phyloP scores from a whole-genome alignment of 148 eudicot species.

The Camellia granthamiana region DNA sequence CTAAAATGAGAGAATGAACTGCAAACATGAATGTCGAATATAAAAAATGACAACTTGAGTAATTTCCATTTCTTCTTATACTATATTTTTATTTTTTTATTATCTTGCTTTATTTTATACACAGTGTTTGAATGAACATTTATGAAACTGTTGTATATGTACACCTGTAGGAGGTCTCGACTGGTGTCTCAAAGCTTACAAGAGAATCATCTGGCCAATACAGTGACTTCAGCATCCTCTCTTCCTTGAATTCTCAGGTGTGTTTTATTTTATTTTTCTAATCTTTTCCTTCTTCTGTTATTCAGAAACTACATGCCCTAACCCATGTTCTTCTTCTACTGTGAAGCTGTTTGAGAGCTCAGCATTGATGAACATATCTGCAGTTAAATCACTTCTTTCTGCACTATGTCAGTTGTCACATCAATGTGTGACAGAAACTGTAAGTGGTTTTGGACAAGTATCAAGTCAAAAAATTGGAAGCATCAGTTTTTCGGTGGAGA shows the following conservation, averaged over 20 bases:
- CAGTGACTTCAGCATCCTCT: slow-evolving; percentile 86
- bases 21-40: too few relatives aligned
- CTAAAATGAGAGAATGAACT: too few relatives aligned
- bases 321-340: slow-evolving; percentile 21
- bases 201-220: slow-evolving; percentile 87
- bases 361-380: slow-evolving; percentile 77
- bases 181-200: slow-evolving; percentile 66
- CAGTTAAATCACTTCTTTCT: slow-evolving; percentile 94
- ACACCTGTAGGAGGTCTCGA: slow-evolving; percentile 69
- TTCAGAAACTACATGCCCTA: slow-evolving; percentile 17
- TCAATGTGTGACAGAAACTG: slow-evolving; percentile 66
- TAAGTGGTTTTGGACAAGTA: slow-evolving; percentile 52
- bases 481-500: slow-evolving; percentile 88
- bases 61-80: too few relatives aligned
- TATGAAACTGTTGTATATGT: neutral
- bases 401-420: slow-evolving; percentile 88
- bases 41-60: too few relatives aligned
- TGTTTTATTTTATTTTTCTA: neutral
- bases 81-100: neutral
- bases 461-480: slow-evolving; percentile 83
- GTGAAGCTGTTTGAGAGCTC: slow-evolving; percentile 92
- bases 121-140: neutral
- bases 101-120: neutral
- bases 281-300: neutral
- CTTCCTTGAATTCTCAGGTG: slow-evolving; percentile 94